phyloP scores from a whole-genome alignment of 352 stramenopile species.

The Phytophthora sp. region DNA sequence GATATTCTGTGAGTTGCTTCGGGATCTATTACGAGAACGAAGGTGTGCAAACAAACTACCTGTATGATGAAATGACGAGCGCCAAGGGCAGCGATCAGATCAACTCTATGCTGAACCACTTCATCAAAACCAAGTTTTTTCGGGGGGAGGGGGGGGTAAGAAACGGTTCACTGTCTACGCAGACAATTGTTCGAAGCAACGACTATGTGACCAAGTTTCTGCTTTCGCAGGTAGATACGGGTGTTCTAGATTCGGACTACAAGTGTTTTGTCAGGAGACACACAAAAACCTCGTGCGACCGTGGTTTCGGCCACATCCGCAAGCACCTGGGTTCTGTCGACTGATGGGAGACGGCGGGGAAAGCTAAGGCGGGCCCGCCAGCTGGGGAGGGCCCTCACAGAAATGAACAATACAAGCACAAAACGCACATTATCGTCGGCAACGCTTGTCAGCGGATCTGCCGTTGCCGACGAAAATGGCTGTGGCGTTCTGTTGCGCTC shows the following conservation, averaged over 20 bases:
- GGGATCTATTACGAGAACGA: slow-evolving; percentile 25
- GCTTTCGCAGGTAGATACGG: not conserved
- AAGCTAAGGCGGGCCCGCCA: no score
- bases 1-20: slow-evolving; percentile 9
- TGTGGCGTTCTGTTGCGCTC: no score
- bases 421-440: no score
- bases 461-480: no score
- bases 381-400: no score
- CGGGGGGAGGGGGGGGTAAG: no score
- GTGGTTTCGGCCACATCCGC: slow-evolving; percentile 15
- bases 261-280: slow-evolving; percentile 31
- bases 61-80: slow-evolving; percentile 24
- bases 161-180: not conserved
- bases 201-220: slow-evolving; percentile 12
- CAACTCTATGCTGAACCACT: slow-evolving; percentile 21
- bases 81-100: slow-evolving; percentile 34
- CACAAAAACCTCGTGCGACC: slow-evolving; percentile 26
- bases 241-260: slow-evolving; percentile 2
- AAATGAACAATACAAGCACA: no score
- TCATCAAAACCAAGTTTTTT: not conserved
- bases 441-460: no score
- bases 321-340: slow-evolving; percentile 7
- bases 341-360: no score
- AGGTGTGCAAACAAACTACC: slow-evolving; percentile 11
- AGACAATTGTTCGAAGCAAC: not conserved